Conservation (phyloP, 768 basidiomycete genomes). For the Lentinula raphanica region DNA sequence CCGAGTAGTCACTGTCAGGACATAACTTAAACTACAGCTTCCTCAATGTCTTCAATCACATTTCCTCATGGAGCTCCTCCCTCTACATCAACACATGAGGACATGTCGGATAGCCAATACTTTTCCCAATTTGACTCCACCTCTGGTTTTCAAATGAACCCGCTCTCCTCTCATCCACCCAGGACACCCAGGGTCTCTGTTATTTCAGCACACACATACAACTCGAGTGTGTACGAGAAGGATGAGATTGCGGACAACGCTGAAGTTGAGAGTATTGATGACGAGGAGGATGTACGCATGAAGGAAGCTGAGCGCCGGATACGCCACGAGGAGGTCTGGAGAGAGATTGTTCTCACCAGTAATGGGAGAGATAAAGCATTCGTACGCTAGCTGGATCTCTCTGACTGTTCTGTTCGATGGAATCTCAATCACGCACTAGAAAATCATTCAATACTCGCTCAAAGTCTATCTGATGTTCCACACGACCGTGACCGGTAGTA, state of each 20-base stretch:
- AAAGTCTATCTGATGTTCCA: conserved; percentile 72
- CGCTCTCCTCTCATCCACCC: conserved; percentile 73
- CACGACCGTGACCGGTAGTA: conserved; percentile 38
- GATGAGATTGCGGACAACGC: conserved; percentile 32
- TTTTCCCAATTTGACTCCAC: conserved; percentile 57
- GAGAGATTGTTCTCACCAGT: conserved; percentile 73
- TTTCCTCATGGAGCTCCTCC: conserved; percentile 45
- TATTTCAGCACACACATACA: conserved; percentile 33
- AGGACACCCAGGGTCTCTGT: conserved; percentile 65
- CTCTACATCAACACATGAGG: conserved; percentile 33
- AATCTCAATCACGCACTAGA: conserved; percentile 36
- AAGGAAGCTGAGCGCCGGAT: conserved; percentile 43
- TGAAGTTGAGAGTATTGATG: conserved; percentile 36
- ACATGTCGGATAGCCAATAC: conserved; percentile 38
- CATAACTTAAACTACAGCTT: no score
- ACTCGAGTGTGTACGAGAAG: conserved; percentile 40
- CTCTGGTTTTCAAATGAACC: conserved; percentile 76
- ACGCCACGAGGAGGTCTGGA: conserved; percentile 66
- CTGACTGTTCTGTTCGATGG: not conserved
- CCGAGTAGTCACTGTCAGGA: no score
- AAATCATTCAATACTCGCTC: conserved; percentile 83
- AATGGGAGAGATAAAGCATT: conserved; percentile 82
- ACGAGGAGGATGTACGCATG: conserved; percentile 43
- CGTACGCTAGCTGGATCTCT: conserved; percentile 40
- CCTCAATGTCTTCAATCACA: conserved; percentile 58